phyloP scores from a whole-genome alignment of 2,329 filamentous ascomycete genomes.

The Cladosporium phlei region DNA sequence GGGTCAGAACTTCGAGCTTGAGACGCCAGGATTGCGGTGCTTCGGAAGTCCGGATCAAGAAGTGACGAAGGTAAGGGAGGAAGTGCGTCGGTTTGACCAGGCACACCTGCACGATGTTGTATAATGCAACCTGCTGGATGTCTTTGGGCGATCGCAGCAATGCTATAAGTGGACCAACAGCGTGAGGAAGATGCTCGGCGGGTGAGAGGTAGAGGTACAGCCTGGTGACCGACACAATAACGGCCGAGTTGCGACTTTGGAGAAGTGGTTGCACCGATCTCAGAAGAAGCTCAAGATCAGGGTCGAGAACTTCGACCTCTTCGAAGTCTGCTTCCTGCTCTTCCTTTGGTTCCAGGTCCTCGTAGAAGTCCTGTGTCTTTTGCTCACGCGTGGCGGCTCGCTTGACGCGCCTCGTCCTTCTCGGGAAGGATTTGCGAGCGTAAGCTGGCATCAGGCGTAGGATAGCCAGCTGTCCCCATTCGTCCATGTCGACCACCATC shows the following conservation, averaged over 20 bases:
- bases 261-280: conserved; percentile 77
- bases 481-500: conserved; percentile 97
- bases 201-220: conserved; percentile 84
- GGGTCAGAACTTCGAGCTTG: conserved; percentile 84
- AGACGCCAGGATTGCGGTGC: conserved; percentile 78
- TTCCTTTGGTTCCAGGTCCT: conserved; percentile 52
- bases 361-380: conserved; percentile 66
- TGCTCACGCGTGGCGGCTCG: conserved; percentile 43
- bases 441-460: conserved; percentile 79
- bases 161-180: conserved; percentile 80
- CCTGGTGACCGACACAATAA: conserved; percentile 80
- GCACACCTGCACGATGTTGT: conserved; percentile 93
- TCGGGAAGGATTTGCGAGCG: conserved; percentile 80
- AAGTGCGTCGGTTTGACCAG: conserved; percentile 73
- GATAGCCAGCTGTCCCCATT: conserved; percentile 89
- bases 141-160: conserved; percentile 80
- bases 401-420: conserved; percentile 55
- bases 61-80: conserved; percentile 81
- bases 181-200: conserved; percentile 64
- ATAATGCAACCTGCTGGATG: conserved; percentile 82
- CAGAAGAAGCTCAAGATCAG: conserved; percentile 77
- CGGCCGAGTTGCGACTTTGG: conserved; percentile 87
- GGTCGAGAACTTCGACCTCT: conserved; percentile 61
- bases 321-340: conserved; percentile 48
- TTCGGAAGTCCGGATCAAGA: conserved; percentile 77